Evolutionary conservation across 2,329 filamentous ascomycete genomes (phyloP), one percentile per base, ranked within the genome.

Genomic region (Alternaria sp.): DNA sequence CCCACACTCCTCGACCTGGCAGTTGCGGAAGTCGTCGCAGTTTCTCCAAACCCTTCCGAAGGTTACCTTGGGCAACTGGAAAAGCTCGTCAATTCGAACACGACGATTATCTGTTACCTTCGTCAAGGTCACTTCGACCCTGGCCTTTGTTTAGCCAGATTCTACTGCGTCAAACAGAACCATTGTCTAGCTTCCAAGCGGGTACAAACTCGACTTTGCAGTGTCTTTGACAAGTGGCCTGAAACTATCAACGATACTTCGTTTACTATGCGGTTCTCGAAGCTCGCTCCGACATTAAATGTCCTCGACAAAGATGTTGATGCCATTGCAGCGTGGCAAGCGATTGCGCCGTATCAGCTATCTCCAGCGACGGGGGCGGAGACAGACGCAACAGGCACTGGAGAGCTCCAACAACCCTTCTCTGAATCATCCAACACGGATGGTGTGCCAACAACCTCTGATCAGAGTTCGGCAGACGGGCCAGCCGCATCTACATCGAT

Each of bases 211-310:
- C 23, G 23, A 6, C 23, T 57, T 37, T 49, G 20, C 6, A 49
- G 44, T 57, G 55, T 57, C 6, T 57, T 57, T 8, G 55, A 57
- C 20, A 57, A 57, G 15, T 57, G 55, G 55, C 55, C 55, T 20
- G 43, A 47, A 20, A 15, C 28, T 12, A 2, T 21, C 5, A 26
- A 41, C 2, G 55, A 57, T 9, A n/a, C 6, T 3, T 47, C 55
- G 9, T 14, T 41, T 14, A 0, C 1, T 2, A 2, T 49, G 2
- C 28, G 55, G 3, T 57, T 57, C 44, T 41, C 55, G 6, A 57
- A 49, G 15, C 44, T 57, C 5, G 55, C 55, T 10, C 20, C 15
- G 5, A 57, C 44, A 2, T 7, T 57, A 2, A 57, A 6, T 57
- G 55, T 57, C 9, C 55, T 57, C 6, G 55, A 57, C 11, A 47